Evolutionary conservation across 1,284 basidiomycete genomes (phyloP), one percentile per base, ranked within the genome.

Genomic region (Tylopilus sp.): DNA sequence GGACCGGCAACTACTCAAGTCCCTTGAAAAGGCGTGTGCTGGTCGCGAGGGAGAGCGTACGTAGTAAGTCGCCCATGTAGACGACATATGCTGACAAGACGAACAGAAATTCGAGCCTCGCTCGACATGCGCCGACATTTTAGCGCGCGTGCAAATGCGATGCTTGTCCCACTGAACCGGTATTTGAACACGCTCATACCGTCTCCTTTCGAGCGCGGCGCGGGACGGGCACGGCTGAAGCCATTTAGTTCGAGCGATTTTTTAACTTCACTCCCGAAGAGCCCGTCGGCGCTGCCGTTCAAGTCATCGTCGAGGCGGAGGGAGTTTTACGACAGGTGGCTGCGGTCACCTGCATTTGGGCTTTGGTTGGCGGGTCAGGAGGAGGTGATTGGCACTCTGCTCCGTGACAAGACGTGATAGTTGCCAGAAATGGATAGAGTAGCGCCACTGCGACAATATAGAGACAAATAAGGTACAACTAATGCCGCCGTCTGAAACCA

Each of bases 121-220:
- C 77, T 84, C 8, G 77, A 82, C 48, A 75, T 98, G 26, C 82
- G 92, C 19, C 78, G 82, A 36, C 93, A 97, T 65, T 94, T 98
- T 69, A 84, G 86, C 48, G 83, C 89, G 41, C 78, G 96, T 21
- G 95, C 96, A 0, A 91, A 89, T 25, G 84, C 87, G 34, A 78
- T 98, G 51, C 80, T 98, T n/a, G 84, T 92, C 2, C 96, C 96
- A 0, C 76, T 99, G 3, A 89, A 95, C 59, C 84, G 95, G 53
- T 98, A 98, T 73, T 84, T 98, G 41, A 89, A 93, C 54, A 91
- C 89, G 0, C 79, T 95, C 47, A 89, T 95, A 59, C 92, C 92
- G 23, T 75, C 81, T 13, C 82, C 81, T 2, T 64, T 71, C 2
- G 79, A 82, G 55, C 67, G 78, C 38, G 50, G 13, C 8, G 42